These are phyloP conservation scores for Leishmania tropica DNA, from an alignment of 208 protist genomes.

Conservation along the genomic window DNA sequence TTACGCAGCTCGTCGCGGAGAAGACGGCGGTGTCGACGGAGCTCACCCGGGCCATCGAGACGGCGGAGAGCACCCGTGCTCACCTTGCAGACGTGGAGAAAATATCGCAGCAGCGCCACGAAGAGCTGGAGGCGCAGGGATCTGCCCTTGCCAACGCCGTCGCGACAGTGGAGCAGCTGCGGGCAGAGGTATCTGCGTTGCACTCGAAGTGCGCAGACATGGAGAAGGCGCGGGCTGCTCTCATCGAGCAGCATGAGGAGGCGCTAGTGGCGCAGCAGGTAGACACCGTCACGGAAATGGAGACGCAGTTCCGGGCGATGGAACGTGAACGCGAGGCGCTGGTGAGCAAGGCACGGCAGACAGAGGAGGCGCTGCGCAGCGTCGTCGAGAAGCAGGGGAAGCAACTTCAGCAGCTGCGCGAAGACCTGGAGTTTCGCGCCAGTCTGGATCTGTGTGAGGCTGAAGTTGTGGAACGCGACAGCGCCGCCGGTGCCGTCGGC, in stretches of 20 bases:
- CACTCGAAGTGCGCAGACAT: not conserved
- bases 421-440: conserved; percentile 54
- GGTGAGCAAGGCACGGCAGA: conserved; percentile 10
- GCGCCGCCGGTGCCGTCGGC: not conserved
- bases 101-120: not conserved
- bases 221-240: not conserved
- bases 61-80: not conserved
- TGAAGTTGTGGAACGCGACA: not conserved
- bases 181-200: not conserved
- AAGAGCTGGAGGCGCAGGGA: not conserved
- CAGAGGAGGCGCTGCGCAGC: conserved; percentile 30
- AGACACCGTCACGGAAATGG: conserved; percentile 30
- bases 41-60: not conserved
- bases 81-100: not conserved
- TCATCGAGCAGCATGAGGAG: conserved; percentile 7
- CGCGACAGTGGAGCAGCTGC: not conserved
- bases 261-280: conserved; percentile 15
- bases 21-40: not conserved
- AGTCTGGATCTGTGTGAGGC: conserved; percentile 52
- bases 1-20: conserved; percentile 2
- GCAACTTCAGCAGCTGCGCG: conserved; percentile 41
- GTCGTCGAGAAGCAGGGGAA: conserved; percentile 17
- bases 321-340: conserved; percentile 27
- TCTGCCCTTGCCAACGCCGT: not conserved
- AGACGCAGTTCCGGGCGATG: conserved; percentile 25